Evolutionary conservation across 2,329 filamentous ascomycete species (phyloP).

Genomic region (Drechslera avenae): DNA sequence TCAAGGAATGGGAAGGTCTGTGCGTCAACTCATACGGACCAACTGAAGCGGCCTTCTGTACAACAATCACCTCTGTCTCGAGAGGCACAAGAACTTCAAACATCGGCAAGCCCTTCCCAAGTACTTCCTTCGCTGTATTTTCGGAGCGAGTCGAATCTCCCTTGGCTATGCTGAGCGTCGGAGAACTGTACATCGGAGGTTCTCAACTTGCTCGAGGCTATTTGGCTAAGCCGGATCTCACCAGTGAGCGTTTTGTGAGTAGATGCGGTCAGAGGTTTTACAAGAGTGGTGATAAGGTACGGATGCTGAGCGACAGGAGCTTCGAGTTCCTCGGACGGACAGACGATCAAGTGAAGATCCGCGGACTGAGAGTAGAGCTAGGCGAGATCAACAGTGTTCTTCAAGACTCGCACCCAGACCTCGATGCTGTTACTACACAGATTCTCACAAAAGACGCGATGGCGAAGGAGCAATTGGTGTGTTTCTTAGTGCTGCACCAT

Average conservation of each 20-base stretch:
- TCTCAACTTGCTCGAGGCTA: conserved; percentile 55
- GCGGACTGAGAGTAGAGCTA: conserved; percentile 47
- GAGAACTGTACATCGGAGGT: conserved; percentile 55
- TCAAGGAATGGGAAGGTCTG: conserved; percentile 45
- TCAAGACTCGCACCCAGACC: conserved; percentile 24
- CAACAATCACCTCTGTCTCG: conserved; percentile 48
- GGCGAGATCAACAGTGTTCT: conserved; percentile 47
- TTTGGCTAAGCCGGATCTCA: conserved; percentile 43
- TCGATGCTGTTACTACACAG: conserved; percentile 37
- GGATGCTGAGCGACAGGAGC: conserved; percentile 46
- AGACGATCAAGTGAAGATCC: conserved; percentile 50
- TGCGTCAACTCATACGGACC: conserved; percentile 55
- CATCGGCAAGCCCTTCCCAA: conserved; percentile 51
- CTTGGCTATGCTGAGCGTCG: conserved; percentile 48
- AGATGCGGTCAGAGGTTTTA: conserved; percentile 43
- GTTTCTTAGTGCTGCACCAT: conserved; percentile 33
- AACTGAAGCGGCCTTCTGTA: conserved; percentile 53
- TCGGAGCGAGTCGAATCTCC: conserved; percentile 34
- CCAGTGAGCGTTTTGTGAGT: conserved; percentile 38
- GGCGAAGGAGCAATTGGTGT: conserved; percentile 44
- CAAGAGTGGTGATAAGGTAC: conserved; percentile 47
- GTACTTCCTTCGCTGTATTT: conserved; percentile 49
- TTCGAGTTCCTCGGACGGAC: conserved; percentile 48
- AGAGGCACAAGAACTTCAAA: conserved; percentile 42
- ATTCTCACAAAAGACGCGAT: conserved; percentile 34